Percentiles rank a stretch among this genome's conserved stretches.
Conservation (phyloP, 169 alveolate species). For the Cryptosporidium meleagridis region DNA sequence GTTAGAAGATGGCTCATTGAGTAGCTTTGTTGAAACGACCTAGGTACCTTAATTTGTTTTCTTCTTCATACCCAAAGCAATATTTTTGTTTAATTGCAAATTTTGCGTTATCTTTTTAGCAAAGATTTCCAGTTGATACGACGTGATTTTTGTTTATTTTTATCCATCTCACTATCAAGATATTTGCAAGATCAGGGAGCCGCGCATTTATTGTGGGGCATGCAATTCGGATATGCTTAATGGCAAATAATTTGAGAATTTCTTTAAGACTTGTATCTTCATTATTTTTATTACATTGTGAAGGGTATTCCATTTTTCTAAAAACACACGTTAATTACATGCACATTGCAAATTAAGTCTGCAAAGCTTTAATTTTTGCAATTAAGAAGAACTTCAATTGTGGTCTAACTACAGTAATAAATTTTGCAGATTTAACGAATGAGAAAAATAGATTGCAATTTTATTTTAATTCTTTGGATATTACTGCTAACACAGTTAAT, state of each 20-base stretch:
- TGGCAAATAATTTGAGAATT: not conserved
- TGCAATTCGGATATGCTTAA: slow-evolving; percentile 6
- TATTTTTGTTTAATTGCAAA: not conserved
- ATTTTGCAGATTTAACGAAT: not conserved
- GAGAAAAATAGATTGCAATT: not conserved
- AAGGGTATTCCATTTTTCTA: not conserved
- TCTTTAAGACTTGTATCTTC: not conserved
- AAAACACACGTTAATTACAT: not conserved
- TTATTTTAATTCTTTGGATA: not conserved
- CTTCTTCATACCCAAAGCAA: not conserved
- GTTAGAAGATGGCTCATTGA: slow-evolving; percentile 22
- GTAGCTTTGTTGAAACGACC: not conserved
- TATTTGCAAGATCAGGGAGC: not conserved
- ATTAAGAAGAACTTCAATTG: not conserved
- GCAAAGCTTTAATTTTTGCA: not conserved
- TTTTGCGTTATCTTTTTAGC: not conserved
- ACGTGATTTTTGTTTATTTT: not conserved
- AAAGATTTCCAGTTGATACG: not conserved
- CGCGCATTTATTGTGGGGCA: slow-evolving; percentile 1
- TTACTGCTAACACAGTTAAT: not conserved
- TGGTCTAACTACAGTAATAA: not conserved
- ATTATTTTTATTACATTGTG: not conserved
- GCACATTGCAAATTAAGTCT: not conserved
- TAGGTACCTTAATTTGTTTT: not conserved
- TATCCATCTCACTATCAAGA: not conserved